These are phyloP conservation scores for Acanthamoeba sp. DNA, from an alignment of 208 protist genomes.

Conservation along the genomic window DNA sequence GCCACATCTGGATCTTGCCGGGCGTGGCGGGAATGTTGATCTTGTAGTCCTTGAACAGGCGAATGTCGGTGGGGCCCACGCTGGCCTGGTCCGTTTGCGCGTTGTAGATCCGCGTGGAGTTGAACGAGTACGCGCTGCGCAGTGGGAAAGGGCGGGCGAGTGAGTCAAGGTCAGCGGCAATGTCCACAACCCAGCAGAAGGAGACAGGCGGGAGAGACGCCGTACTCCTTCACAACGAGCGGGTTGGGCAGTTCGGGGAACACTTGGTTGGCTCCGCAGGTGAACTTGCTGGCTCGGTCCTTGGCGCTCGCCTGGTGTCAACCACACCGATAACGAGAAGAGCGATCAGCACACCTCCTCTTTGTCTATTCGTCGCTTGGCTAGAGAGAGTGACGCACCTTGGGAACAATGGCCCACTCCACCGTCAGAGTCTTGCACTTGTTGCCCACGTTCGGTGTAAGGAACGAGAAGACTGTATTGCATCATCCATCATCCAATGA, in stretches of 20 bases:
- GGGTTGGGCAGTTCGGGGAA: conserved; percentile 34
- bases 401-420: conserved; percentile 59
- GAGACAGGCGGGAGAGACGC: not conserved
- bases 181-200: not conserved
- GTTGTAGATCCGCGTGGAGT: conserved; percentile 30
- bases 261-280: not conserved
- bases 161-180: too few relatives aligned
- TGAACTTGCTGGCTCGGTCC: conserved; percentile 6
- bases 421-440: conserved; percentile 68
- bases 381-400: conserved; percentile 9
- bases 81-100: not conserved
- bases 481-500: too few relatives aligned
- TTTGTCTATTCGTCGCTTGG: not conserved
- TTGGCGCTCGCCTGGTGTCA: not conserved
- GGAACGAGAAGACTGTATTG: conserved; percentile 26
- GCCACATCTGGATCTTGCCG: conserved; percentile 28
- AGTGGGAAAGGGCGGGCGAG: too few relatives aligned
- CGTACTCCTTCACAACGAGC: conserved; percentile 36
- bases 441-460: too few relatives aligned
- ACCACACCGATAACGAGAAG: not conserved
- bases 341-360: not conserved
- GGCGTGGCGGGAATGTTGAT: not conserved
- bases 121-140: not conserved
- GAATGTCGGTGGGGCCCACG: not conserved
- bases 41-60: conserved; percentile 39